Percentiles rank a stretch among this genome's conserved stretches.
These are phyloP conservation scores for Wilhelminamyces savonicus DNA, from an alignment of 805 yeast genomes.

Conservation along the genomic window DNA sequence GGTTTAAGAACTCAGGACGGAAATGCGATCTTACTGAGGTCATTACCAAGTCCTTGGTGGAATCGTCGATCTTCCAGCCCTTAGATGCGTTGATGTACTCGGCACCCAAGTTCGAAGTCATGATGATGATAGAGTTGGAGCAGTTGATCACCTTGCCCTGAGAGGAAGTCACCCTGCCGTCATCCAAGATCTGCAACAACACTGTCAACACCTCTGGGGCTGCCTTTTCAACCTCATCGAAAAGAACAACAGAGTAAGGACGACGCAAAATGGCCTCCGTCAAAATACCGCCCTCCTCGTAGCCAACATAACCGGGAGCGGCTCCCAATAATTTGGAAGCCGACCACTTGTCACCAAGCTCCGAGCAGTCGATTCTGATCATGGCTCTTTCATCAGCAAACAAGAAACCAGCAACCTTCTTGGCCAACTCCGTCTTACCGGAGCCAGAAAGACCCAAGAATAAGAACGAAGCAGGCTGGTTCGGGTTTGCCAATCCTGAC, in stretches of 20 bases:
- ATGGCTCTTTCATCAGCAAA: slow-evolving; percentile 95
- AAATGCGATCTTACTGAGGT: slow-evolving; percentile 78
- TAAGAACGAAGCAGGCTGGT: slow-evolving; percentile 92
- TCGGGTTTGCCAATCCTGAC: slow-evolving; percentile 93
- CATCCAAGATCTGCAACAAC: slow-evolving; percentile 86
- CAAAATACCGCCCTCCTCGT: slow-evolving; percentile 94
- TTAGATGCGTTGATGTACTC: slow-evolving; percentile 69
- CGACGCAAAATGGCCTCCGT: slow-evolving; percentile 87
- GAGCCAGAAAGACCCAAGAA: slow-evolving; percentile 95
- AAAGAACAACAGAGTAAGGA: slow-evolving; percentile 93
- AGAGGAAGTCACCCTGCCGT: slow-evolving; percentile 92
- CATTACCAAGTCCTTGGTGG: slow-evolving; percentile 76
- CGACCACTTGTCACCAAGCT: slow-evolving; percentile 90
- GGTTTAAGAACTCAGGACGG: slow-evolving; percentile 95
- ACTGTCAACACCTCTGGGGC: slow-evolving; percentile 96
- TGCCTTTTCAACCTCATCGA: slow-evolving; percentile 98
- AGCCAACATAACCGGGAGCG: slow-evolving; percentile 93
- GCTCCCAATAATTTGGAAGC: slow-evolving; percentile 94
- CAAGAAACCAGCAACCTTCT: slow-evolving; percentile 91
- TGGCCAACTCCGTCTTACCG: slow-evolving; percentile 97
- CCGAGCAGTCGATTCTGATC: slow-evolving; percentile 97
- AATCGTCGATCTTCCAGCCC: slow-evolving; percentile 57
- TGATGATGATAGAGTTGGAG: slow-evolving; percentile 84
- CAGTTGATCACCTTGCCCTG: slow-evolving; percentile 93
- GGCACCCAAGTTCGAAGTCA: slow-evolving; percentile 98